Conservation (phyloP, 768 basidiomycete genomes). For the Phylloporus sp. region DNA sequence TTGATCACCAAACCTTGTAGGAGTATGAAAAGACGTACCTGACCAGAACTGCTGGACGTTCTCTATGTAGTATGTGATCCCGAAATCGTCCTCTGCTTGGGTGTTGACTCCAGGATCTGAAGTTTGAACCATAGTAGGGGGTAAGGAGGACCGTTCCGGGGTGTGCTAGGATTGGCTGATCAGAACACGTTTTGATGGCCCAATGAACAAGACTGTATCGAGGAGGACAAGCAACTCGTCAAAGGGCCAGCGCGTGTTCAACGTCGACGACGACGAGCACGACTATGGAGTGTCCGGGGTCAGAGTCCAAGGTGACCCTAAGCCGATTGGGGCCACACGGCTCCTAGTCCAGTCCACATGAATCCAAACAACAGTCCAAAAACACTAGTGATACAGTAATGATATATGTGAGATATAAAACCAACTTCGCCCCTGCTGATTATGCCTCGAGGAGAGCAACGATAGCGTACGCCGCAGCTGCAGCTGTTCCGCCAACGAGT, state of each 20-base stretch:
- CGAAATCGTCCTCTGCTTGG: slow-evolving; percentile 56
- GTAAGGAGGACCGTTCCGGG: slow-evolving; percentile 5
- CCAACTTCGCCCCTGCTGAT: not conserved
- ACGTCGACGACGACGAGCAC: slow-evolving; percentile 2
- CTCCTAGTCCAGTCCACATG: slow-evolving; percentile 1
- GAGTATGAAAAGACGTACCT: slow-evolving; percentile 45
- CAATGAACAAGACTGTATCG: not conserved
- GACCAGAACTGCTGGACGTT: slow-evolving; percentile 89
- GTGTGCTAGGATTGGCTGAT: not conserved
- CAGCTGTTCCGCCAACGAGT: slow-evolving; percentile 86
- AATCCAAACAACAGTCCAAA: not conserved
- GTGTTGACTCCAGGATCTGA: slow-evolving; percentile 16
- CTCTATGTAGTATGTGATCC: slow-evolving; percentile 77
- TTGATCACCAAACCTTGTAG: slow-evolving; percentile 6
- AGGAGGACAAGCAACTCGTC: not conserved
- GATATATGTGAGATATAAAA: not conserved
- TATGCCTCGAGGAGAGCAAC: slow-evolving; percentile 45
- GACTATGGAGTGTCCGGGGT: slow-evolving; percentile 21
- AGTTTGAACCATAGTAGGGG: slow-evolving; percentile 15
- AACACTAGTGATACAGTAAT: slow-evolving; percentile 2
- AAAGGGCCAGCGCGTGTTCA: slow-evolving; percentile 3
- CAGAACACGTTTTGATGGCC: not conserved
- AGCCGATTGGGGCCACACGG: not conserved
- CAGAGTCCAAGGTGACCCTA: slow-evolving; percentile 2
- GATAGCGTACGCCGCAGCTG: slow-evolving; percentile 63